A percentile compares a stretch with the other conserved stretches of the same genome.
These are phyloP conservation scores for Beauveria bassiana DNA, from an alignment of 2,329 filamentous ascomycete genomes.

Conservation along the genomic window DNA sequence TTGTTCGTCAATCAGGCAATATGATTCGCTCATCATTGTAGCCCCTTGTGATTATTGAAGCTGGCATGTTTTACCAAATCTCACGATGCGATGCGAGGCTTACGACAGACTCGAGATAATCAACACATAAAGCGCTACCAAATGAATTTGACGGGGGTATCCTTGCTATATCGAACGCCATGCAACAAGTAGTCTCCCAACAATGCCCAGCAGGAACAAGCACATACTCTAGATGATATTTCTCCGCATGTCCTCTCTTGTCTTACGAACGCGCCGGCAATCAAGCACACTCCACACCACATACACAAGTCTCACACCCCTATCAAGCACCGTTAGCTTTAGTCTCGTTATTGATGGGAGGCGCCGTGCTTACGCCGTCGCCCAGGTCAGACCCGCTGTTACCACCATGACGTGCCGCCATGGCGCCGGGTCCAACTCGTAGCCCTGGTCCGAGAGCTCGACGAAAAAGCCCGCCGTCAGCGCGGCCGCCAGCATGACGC, in stretches of 20 bases:
- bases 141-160: not conserved
- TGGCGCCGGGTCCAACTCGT: constrained; percentile 2
- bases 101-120: too few relatives aligned
- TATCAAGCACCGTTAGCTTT: not conserved
- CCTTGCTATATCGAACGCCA: not conserved
- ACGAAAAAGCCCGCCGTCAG: constrained; percentile 9
- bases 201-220: not conserved
- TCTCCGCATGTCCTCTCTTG: not conserved
- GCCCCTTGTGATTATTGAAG: too few relatives aligned
- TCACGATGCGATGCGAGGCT: too few relatives aligned
- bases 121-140: not conserved
- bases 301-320: not conserved
- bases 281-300: constrained; percentile 2
- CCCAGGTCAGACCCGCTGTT: constrained; percentile 5
- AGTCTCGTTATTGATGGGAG: too few relatives aligned
- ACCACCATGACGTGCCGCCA: constrained; percentile 7
- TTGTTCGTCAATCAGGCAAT: too few relatives aligned
- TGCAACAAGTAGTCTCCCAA: not conserved
- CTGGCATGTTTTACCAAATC: too few relatives aligned
- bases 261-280: constrained; percentile 1
- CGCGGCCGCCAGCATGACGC: constrained; percentile 7
- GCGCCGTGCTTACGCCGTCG: constrained; percentile 1
- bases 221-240: not conserved
- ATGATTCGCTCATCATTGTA: too few relatives aligned
- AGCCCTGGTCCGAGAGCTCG: constrained; percentile 1